Percentiles rank a stretch among this genome's conserved stretches.
phyloP scores from a whole-genome alignment of 2,329 filamentous ascomycete species.

The Penicillium hesseltinei region DNA sequence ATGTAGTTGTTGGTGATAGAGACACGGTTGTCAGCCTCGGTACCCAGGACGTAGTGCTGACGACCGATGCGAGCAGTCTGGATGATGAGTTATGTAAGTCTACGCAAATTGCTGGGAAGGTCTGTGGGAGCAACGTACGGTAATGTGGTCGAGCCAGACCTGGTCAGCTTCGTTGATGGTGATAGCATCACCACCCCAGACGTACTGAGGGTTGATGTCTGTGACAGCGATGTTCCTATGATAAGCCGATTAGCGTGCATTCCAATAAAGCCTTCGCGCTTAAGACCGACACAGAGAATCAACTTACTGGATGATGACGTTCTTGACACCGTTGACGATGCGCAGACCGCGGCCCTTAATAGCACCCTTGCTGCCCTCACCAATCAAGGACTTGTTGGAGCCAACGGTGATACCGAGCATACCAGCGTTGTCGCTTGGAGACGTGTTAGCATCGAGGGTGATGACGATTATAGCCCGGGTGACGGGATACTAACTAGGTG shows the following conservation, averaged over 20 bases:
- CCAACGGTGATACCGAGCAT: conserved; percentile 9
- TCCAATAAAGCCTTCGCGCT: neutral
- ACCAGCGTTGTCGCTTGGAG: conserved; percentile 4
- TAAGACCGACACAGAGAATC: neutral
- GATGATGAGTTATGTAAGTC: neutral
- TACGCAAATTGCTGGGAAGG: neutral
- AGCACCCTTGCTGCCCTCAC: conserved; percentile 2
- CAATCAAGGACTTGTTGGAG: conserved; percentile 11
- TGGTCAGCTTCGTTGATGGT: conserved; percentile 5
- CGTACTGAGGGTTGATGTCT: conserved; percentile 9
- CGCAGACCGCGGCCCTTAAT: conserved; percentile 12
- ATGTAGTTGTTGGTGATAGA: conserved; percentile 12
- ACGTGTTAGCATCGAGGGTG: neutral
- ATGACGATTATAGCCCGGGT: neutral
- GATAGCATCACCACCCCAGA: conserved; percentile 15
- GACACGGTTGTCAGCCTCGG: conserved; percentile 8
- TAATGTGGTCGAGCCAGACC: conserved; percentile 12
- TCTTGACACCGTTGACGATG: conserved; percentile 4
- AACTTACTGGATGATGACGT: conserved; percentile 11
- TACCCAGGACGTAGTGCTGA: conserved; percentile 10
- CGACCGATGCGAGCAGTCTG: conserved; percentile 12
- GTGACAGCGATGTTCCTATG: conserved; percentile 10
- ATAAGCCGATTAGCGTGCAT: neutral
- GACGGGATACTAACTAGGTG: conserved; percentile 2
- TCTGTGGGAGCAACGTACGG: neutral